Base-by-base conservation (phyloP, 2,329 filamentous ascomycete species). In the Claviceps sp. region DNA sequence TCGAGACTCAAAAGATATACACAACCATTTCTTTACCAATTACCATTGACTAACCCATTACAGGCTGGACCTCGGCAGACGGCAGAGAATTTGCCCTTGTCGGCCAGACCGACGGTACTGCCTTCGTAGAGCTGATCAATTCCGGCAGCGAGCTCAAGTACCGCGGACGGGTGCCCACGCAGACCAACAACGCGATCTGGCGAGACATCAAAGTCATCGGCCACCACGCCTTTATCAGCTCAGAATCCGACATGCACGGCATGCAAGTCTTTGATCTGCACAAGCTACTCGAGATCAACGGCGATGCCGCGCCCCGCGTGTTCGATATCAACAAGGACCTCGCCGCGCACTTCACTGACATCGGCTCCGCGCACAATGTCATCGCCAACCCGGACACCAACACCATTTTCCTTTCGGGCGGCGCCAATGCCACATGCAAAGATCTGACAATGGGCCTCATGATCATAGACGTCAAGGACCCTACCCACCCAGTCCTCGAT, bases 201-300 rank as follows among this genome's bases (percentile, higher is more conserved):
- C 61, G 68, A n/a, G 69, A 71, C 55, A 70, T 71, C 58, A 65
- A 66, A 47, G 67, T 69, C 17, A 66, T 66, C 34, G 61, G 59
- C 37, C 56, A 66, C 57, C 58, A 60, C 50, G 61, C 59, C 53
- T 64, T 69, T 53, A 68, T 71, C 36, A 69, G 69, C 7, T 64
- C 65, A 42, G 69, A 71, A 56, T 72, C 76, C 0, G 55, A 57
- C 8, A 62, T 66, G 50, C 79, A 83, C 59, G 75, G 76, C 47
- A 70, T 83, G 23, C 80, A 83, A 61, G 75, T 83, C 60, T 83
- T 83, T 56, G 79, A 83, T 60, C 71, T 82, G 70, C 76, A 67
- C 58, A 80, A 65, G 67, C 68, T 79, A 4, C 60, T 73, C 36
- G 62, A 62, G 11, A 16, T 23, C 23, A 26, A 26, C 26, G 58